These are phyloP conservation scores for Pythium scleroteichum DNA, from an alignment of 352 stramenopile species.

Conservation along the genomic window DNA sequence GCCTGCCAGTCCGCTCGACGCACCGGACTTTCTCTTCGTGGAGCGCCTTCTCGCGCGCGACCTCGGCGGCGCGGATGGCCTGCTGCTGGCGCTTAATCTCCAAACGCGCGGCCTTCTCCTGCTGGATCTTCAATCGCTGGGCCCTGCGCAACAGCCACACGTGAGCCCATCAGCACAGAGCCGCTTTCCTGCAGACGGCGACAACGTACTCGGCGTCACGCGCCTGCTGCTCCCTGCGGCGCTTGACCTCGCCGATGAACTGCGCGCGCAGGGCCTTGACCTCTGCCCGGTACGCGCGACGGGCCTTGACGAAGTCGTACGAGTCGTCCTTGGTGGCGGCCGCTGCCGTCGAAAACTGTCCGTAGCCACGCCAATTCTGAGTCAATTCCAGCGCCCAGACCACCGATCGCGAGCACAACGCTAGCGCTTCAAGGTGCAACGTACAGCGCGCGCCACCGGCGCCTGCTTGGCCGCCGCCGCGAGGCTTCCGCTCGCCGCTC, in stretches of 20 bases:
- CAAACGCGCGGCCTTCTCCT: constrained; percentile 84
- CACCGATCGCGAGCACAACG: neutral
- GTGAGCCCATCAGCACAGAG: too few relatives aligned
- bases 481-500: constrained; percentile 16
- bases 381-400: neutral
- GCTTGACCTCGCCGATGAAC: constrained; percentile 72
- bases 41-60: constrained; percentile 74
- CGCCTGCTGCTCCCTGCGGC: constrained; percentile 76
- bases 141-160: constrained; percentile 33
- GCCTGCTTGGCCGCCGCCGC: constrained; percentile 24
- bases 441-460: constrained; percentile 25
- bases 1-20: constrained; percentile 21
- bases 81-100: constrained; percentile 88
- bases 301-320: constrained; percentile 79
- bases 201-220: constrained; percentile 79
- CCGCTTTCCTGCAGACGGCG: neutral
- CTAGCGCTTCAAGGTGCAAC: neutral
- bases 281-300: constrained; percentile 68
- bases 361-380: constrained; percentile 5
- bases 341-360: constrained; percentile 45
- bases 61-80: constrained; percentile 77
- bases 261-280: constrained; percentile 66
- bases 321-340: constrained; percentile 32
- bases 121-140: constrained; percentile 83
- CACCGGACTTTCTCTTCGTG: constrained; percentile 79